phyloP scores from a whole-genome alignment of 768 basidiomycete species.

The Trametes coccinea region DNA sequence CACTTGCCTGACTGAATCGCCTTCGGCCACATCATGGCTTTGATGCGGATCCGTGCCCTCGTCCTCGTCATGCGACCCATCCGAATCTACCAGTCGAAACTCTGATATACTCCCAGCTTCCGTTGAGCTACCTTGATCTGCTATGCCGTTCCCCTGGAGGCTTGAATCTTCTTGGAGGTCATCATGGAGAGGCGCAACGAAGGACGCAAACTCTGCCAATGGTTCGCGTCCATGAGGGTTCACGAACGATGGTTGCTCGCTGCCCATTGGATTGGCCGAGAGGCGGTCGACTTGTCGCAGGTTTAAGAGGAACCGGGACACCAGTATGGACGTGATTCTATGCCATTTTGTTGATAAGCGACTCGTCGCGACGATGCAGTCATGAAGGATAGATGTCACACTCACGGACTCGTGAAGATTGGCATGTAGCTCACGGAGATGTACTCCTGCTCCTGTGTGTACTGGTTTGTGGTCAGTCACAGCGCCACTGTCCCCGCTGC shows the following conservation, averaged over 20 bases:
- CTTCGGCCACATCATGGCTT: too few relatives aligned
- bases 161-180: neutral
- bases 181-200: neutral
- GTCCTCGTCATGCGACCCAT: too few relatives aligned
- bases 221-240: neutral
- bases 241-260: neutral
- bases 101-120: too few relatives aligned
- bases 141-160: neutral
- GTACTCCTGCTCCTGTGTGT: neutral
- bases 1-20: too few relatives aligned
- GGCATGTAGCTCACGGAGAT: neutral
- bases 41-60: too few relatives aligned
- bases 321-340: neutral
- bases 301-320: neutral
- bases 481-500: neutral
- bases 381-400: too few relatives aligned
- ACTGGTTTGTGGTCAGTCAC: neutral
- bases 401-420: neutral
- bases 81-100: too few relatives aligned
- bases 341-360: neutral
- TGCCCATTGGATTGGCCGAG: neutral
- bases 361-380: too few relatives aligned
- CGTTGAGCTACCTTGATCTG: neutral
- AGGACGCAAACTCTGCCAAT: neutral
- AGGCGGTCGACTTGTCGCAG: neutral